Evolutionary conservation across 139 green algal species (phyloP), one percentile per base, ranked within the genome.

Genomic region (Micromonas commoda): DNA sequence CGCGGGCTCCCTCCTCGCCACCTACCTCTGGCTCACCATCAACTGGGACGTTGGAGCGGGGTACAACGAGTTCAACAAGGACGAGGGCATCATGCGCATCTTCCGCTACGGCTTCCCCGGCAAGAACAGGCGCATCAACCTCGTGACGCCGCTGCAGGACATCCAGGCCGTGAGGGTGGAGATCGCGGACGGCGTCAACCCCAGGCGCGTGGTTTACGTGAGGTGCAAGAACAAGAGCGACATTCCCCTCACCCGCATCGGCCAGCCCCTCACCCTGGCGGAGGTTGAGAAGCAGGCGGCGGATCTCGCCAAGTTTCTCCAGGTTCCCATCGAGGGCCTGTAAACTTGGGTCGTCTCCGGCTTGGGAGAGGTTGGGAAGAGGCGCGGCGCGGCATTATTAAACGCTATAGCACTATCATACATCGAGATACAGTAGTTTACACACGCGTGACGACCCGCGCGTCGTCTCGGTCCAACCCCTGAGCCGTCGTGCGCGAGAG

Each of bases 161-260:
- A 37, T 75, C 34, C 37, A 60, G 37, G 68, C 68, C n/a, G 68
- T 75, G 68, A 28, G 68, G 5, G 68, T 75, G 68, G 68, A 75
- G 68, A 75, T 75, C 3, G 29, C 26, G 1, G 76, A 81, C n/a
- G 80, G 80, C 23, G 23, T 85, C 37, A 83, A 89, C 77, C 78
- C 83, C 63, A 76, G 77, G 82, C 76, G 80, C 71, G 82, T 77
- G 51, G 80, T 85, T 78, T 89, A 82, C 80, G 76, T 86, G 37
- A 60, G 67, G 68, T 72, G 84, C 75, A 87, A 87, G 79, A 76
- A 64, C 57, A 84, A 84, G 72, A 65, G 75, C 66, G 83, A 87
- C 77, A 87, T 87, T 73, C 82, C 82, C 70, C 71, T 89, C 79
- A 86, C 82, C 64, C 67, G 79, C 66, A 81, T 86, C 78, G 72